phyloP scores from a whole-genome alignment of 2,329 filamentous ascomycete species.

The Fulvia fulva region DNA sequence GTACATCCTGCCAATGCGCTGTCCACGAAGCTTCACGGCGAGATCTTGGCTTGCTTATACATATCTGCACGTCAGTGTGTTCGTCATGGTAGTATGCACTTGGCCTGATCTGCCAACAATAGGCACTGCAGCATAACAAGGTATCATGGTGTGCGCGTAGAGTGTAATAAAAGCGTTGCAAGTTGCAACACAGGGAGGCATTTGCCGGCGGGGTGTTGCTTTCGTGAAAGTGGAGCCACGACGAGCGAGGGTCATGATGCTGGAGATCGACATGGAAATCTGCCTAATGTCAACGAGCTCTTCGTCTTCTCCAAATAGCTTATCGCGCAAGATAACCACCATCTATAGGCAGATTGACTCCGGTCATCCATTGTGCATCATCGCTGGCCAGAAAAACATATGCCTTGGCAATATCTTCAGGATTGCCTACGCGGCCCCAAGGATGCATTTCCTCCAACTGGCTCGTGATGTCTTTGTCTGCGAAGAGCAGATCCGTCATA shows the following conservation, averaged over 20 bases:
- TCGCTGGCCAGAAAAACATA: conserved; percentile 24
- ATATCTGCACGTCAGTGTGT: not conserved
- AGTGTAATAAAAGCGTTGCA: too few relatives aligned
- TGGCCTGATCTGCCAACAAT: not conserved
- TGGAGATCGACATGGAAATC: not conserved
- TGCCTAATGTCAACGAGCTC: not conserved
- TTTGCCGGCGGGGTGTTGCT: not conserved
- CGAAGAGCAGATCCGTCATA: conserved; percentile 19
- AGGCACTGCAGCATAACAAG: not conserved
- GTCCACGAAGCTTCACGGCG: not conserved
- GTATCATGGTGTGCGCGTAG: not conserved
- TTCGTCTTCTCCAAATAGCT: not conserved
- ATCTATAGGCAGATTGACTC: conserved; percentile 19
- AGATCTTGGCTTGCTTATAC: not conserved
- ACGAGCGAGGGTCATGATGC: not conserved
- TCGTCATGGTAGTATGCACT: not conserved
- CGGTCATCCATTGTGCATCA: conserved; percentile 22
- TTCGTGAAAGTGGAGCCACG: not conserved
- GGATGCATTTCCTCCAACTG: conserved; percentile 13
- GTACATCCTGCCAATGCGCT: not conserved
- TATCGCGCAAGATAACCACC: conserved; percentile 14
- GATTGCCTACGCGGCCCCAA: conserved; percentile 14
- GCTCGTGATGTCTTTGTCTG: not conserved
- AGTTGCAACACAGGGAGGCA: too few relatives aligned
- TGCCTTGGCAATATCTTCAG: conserved; percentile 20